Conservation (phyloP, 78 protist species). For the Dictyostelium citrinum region DNA sequence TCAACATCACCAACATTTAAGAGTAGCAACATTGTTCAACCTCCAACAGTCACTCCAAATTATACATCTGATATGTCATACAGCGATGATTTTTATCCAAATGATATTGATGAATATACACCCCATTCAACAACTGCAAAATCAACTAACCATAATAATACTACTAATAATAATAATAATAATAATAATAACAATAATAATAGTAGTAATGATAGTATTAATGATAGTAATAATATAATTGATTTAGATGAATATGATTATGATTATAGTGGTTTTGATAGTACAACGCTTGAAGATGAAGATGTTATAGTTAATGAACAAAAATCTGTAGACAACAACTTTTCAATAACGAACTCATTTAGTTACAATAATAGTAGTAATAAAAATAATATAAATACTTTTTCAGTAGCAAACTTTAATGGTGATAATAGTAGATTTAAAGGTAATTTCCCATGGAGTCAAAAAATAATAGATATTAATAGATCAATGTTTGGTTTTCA, state of each 20-base stretch:
- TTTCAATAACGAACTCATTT: background rate
- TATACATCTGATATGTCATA: background rate
- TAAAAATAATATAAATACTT: no score
- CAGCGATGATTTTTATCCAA: background rate
- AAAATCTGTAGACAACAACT: background rate
- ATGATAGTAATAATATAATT: background rate
- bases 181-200: slow-evolving; percentile 3
- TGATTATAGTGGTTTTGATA: background rate
- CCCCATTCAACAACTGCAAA: background rate
- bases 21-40: background rate
- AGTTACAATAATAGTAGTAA: background rate
- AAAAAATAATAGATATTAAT: slow-evolving; percentile 2
- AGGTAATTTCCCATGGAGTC: slow-evolving; percentile 54
- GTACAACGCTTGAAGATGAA: background rate
- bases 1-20: background rate
- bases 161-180: background rate
- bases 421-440: background rate
- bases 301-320: background rate
- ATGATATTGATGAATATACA: background rate
- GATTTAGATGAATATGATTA: background rate
- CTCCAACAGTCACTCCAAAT: background rate
- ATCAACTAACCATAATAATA: background rate
- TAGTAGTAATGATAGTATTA: background rate
- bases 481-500: slow-evolving; percentile 46
- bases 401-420: background rate